These are phyloP conservation scores for Hypoxylon subgilvum DNA, from an alignment of 495 filamentous ascomycete species.

Conservation along the genomic window DNA sequence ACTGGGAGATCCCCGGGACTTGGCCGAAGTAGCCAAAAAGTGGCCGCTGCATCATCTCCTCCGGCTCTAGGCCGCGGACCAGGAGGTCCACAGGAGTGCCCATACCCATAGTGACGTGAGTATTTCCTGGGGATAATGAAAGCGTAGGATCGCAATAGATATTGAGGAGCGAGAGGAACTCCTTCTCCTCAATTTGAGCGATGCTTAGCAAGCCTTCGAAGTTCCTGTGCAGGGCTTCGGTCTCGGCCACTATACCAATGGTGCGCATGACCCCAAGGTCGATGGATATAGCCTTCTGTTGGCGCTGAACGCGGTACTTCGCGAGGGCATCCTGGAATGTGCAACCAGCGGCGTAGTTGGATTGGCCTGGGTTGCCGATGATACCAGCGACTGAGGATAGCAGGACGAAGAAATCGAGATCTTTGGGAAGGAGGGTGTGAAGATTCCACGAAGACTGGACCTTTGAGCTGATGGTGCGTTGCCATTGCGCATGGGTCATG, in stretches of 20 bases:
- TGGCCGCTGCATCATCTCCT: background rate
- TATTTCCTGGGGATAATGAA: background rate
- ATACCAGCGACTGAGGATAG: conserved; percentile 50
- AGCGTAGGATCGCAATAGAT: conserved; percentile 35
- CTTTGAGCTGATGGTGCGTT: conserved; percentile 51
- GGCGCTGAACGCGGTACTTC: conserved; percentile 35
- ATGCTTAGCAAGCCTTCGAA: background rate
- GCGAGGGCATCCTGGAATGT: conserved; percentile 55
- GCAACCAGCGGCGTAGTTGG: conserved; percentile 62
- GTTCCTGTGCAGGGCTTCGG: background rate
- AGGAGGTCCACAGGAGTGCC: background rate
- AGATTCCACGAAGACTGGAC: conserved; percentile 54
- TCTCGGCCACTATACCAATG: conserved; percentile 27
- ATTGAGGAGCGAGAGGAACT: conserved; percentile 42
- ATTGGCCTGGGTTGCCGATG: conserved; percentile 55
- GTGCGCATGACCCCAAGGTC: conserved; percentile 48
- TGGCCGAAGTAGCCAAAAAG: background rate
- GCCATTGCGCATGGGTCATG: conserved; percentile 53
- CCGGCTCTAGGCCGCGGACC: background rate
- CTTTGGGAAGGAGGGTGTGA: conserved; percentile 46
- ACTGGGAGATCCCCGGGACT: too few species aligned
- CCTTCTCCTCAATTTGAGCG: conserved; percentile 4
- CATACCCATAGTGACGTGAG: background rate
- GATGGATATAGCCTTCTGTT: conserved; percentile 43
- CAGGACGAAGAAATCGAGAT: conserved; percentile 64